These are phyloP conservation scores for Leishmania tropica DNA, from an alignment of 208 protist genomes.

Conservation along the genomic window DNA sequence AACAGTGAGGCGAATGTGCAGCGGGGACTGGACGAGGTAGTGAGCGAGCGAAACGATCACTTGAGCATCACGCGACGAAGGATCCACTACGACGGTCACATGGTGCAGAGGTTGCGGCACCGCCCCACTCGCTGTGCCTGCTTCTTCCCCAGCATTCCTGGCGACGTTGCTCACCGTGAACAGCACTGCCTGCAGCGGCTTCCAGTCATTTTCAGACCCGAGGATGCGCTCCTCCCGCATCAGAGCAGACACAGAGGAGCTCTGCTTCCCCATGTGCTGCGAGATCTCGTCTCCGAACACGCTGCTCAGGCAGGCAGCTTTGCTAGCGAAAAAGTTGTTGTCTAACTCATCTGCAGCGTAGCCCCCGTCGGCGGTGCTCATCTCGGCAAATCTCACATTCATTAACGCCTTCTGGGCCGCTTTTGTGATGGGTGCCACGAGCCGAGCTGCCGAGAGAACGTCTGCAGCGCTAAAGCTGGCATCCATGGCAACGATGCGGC, in stretches of 20 bases:
- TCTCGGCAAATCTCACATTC: conserved; percentile 40
- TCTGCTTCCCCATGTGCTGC: not conserved
- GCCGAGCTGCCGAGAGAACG: conserved; percentile 27
- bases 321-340: conserved; percentile 45
- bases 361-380: conserved; percentile 21
- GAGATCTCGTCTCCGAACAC: conserved; percentile 6
- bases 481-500: conserved; percentile 45
- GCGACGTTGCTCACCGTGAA: conserved; percentile 21
- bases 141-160: not conserved
- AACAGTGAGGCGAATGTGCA: conserved; percentile 64
- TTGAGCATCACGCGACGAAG: conserved; percentile 85
- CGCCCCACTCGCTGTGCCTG: not conserved
- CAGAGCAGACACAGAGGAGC: not conserved
- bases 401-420: conserved; percentile 30
- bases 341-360: conserved; percentile 36
- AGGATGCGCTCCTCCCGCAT: conserved; percentile 18
- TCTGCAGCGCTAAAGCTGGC: conserved; percentile 42
- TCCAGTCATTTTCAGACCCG: conserved; percentile 3
- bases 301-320: conserved; percentile 40
- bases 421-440: conserved; percentile 27
- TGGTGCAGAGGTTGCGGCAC: conserved; percentile 28
- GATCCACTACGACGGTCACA: conserved; percentile 88
- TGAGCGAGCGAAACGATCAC: conserved; percentile 81
- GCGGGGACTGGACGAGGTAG: conserved; percentile 41
- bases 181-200: conserved; percentile 9